phyloP scores from a whole-genome alignment of 257 asterid species.

The Solanum bukasovii region DNA sequence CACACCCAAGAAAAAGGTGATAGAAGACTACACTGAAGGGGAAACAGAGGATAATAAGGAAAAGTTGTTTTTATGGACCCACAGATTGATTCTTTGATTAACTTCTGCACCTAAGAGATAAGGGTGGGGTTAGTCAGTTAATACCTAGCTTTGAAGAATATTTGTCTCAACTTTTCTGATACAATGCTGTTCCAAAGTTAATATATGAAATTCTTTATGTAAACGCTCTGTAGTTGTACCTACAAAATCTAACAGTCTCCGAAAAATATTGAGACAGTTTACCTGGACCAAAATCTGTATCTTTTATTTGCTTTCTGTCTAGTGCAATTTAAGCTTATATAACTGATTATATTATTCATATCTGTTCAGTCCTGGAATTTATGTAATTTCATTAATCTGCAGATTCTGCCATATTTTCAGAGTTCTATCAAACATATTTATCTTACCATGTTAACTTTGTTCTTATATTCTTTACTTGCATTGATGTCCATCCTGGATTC shows the following conservation, averaged over 20 bases:
- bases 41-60: neutral
- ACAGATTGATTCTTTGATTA: neutral
- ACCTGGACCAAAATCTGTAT: neutral
- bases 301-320: neutral
- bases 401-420: neutral
- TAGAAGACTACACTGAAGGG: neutral
- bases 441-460: neutral
- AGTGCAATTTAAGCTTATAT: neutral
- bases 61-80: neutral
- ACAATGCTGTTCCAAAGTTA: neutral
- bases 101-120: neutral
- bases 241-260: neutral
- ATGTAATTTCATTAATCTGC: neutral
- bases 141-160: neutral
- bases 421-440: neutral
- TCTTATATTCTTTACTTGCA: neutral
- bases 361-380: neutral
- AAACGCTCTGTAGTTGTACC: neutral
- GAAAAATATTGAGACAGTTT: neutral
- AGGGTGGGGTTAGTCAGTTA: neutral
- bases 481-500: neutral
- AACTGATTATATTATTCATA: neutral
- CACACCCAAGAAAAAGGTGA: neutral
- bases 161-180: neutral
- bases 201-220: neutral